Evolutionary conservation across 2,329 filamentous ascomycete species (phyloP).

Genomic region (Cercospora sojina): DNA sequence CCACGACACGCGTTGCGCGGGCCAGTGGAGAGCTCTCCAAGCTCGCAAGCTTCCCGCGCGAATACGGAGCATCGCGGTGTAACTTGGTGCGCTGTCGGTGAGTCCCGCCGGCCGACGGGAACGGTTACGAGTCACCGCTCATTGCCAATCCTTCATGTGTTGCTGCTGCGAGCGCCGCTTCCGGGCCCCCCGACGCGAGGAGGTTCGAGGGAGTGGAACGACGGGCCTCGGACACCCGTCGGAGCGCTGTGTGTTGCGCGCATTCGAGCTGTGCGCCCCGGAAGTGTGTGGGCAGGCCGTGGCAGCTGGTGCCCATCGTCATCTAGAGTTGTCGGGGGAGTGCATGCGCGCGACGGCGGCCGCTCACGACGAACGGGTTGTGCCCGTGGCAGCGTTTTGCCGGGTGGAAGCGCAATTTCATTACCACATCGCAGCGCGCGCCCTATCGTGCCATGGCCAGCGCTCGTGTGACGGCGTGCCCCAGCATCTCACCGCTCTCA

Average conservation of each 20-base stretch:
- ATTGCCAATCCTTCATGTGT: not conserved
- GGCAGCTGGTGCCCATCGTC: slow-evolving; percentile 10
- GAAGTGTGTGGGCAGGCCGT: not conserved
- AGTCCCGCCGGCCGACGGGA: slow-evolving; percentile 1
- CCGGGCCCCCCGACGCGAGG: slow-evolving; percentile 7
- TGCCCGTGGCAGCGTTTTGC: not conserved
- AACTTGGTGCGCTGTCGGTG: slow-evolving; percentile 11
- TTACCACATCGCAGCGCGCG: slow-evolving; percentile 17
- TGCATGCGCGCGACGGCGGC: not conserved
- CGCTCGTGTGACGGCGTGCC: slow-evolving; percentile 2
- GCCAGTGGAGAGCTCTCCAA: not conserved
- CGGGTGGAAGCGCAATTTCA: slow-evolving; percentile 7
- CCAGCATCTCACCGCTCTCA: slow-evolving; percentile 11
- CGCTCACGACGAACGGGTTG: not conserved
- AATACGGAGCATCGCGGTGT: not conserved
- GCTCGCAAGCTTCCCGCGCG: not conserved
- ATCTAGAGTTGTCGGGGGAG: slow-evolving; percentile 5
- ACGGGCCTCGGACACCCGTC: not conserved
- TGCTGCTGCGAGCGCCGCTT: not conserved
- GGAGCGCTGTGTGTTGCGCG: not conserved
- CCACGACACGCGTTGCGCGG: not conserved
- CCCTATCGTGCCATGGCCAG: slow-evolving; percentile 10
- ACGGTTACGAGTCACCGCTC: slow-evolving; percentile 14
- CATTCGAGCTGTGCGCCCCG: not conserved
- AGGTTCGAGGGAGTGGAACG: not conserved